A percentile compares a stretch with the other conserved stretches of the same genome.
These are phyloP conservation scores for Saturnispora diversa DNA, from an alignment of 805 yeast genomes.

Conservation along the genomic window DNA sequence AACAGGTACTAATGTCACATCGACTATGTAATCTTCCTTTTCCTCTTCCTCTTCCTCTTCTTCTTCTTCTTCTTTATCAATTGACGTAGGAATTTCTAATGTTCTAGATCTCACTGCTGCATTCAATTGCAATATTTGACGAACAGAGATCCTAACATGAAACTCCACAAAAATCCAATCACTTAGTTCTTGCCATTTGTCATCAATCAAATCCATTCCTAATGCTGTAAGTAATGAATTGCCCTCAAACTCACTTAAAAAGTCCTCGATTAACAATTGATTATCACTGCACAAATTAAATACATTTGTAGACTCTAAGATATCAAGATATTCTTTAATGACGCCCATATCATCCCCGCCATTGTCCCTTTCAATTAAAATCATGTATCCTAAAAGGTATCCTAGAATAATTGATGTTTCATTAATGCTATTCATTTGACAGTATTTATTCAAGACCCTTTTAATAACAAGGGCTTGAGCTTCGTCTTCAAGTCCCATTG, in stretches of 20 bases:
- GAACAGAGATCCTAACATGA: conserved; percentile 11
- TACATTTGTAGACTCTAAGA: conserved; percentile 31
- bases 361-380: conserved; percentile 8
- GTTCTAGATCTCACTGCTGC: conserved; percentile 51
- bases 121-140: conserved; percentile 18
- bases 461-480: conserved; percentile 19
- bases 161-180: conserved; percentile 16
- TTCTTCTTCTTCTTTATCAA: conserved; percentile 10
- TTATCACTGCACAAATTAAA: conserved; percentile 25
- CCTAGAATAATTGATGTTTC: conserved; percentile 24
- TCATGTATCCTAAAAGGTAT: conserved; percentile 21
- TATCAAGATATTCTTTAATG: conserved; percentile 28
- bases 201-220: conserved; percentile 11
- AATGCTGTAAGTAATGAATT: conserved; percentile 15
- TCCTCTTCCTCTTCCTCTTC: conserved; percentile 17
- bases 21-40: conserved; percentile 37
- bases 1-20: conserved; percentile 55
- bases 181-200: conserved; percentile 16
- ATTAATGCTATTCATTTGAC: conserved; percentile 16
- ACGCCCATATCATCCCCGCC: too few species aligned
- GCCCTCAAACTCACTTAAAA: conserved; percentile 14
- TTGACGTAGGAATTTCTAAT: conserved; percentile 64
- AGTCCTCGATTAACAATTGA: conserved; percentile 21
- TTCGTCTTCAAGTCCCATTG: conserved; percentile 12
- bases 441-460: conserved; percentile 12